Evolutionary conservation across 2,329 filamentous ascomycete species (phyloP).

Genomic region (Ascochyta koolunga): DNA sequence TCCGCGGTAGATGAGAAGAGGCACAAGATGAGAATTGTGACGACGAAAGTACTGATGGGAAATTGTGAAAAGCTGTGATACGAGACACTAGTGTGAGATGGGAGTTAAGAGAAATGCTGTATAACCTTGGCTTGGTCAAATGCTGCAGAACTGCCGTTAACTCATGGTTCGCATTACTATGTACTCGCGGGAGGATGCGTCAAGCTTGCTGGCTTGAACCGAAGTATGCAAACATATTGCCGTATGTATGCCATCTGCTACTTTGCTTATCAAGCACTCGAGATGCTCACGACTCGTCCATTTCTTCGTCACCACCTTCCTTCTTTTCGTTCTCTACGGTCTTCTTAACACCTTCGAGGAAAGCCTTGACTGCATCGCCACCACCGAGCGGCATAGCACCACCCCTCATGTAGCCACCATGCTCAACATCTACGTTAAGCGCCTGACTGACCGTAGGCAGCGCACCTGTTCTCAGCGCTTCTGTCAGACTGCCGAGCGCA

Average conservation of each 20-base stretch:
- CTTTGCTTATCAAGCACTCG: not conserved
- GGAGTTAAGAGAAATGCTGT: too few species aligned
- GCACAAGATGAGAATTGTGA: not conserved
- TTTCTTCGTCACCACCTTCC: conserved; percentile 33
- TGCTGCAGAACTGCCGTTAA: not conserved
- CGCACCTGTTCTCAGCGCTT: conserved; percentile 87
- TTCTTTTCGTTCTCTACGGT: conserved; percentile 64
- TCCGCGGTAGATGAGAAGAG: not conserved
- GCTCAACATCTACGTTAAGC: conserved; percentile 77
- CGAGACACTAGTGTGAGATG: too few species aligned
- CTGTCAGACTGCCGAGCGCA: conserved; percentile 81
- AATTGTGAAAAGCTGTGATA: not conserved
- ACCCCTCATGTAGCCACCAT: conserved; percentile 80
- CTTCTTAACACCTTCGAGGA: conserved; percentile 86
- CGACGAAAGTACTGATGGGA: not conserved
- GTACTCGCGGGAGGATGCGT: not conserved
- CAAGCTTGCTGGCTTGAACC: not conserved
- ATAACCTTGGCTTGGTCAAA: not conserved
- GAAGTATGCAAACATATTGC: not conserved
- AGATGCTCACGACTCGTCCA: conserved; percentile 39
- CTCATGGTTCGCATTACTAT: conserved; percentile 5
- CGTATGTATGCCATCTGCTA: not conserved
- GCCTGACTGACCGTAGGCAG: conserved; percentile 89
- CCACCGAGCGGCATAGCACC: conserved; percentile 85
- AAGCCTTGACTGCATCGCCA: conserved; percentile 86